phyloP scores from a whole-genome alignment of 495 filamentous ascomycete species.

The Daldinia loculata region DNA sequence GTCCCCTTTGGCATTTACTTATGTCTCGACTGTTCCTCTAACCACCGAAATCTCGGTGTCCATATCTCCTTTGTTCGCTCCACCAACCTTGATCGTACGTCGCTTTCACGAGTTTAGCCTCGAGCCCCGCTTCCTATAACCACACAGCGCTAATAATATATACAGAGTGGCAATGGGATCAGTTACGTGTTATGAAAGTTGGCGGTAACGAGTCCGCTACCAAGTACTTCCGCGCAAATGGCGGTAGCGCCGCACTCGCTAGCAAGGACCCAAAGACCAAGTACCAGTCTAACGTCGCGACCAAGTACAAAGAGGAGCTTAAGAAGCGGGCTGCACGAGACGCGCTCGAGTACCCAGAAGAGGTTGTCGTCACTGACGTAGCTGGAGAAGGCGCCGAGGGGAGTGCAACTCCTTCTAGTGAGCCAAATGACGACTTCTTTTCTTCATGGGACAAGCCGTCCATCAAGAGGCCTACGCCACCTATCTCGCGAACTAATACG shows the following conservation, averaged over 20 bases:
- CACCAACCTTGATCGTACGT: conserved; percentile 96
- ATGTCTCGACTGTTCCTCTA: conserved; percentile 93
- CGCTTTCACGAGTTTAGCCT: conserved; percentile 6
- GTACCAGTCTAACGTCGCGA: conserved; percentile 88
- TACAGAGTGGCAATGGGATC: conserved; percentile 99
- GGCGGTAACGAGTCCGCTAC: conserved; percentile 98
- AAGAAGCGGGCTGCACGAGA: conserved; percentile 83
- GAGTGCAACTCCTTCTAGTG: conserved; percentile 75
- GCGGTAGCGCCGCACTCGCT: conserved; percentile 88
- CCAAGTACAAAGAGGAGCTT: conserved; percentile 96
- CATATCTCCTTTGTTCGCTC: conserved; percentile 98
- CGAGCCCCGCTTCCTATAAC: not conserved
- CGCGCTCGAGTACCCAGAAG: conserved; percentile 82
- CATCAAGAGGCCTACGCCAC: conserved; percentile 96
- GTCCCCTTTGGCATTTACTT: conserved; percentile 98
- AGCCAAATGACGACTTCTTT: conserved; percentile 93
- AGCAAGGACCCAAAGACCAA: conserved; percentile 97
- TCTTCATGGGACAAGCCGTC: conserved; percentile 98
- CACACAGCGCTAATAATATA: conserved; percentile 26
- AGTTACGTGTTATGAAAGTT: conserved; percentile 97
- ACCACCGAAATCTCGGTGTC: conserved; percentile 90
- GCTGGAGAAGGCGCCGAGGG: conserved; percentile 67
- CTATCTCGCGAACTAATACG: conserved; percentile 88
- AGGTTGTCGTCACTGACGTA: conserved; percentile 85
- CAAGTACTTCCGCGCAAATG: conserved; percentile 96